Conservation (phyloP, 805 yeast genomes). For the Ogataea parapolymorpha region DNA sequence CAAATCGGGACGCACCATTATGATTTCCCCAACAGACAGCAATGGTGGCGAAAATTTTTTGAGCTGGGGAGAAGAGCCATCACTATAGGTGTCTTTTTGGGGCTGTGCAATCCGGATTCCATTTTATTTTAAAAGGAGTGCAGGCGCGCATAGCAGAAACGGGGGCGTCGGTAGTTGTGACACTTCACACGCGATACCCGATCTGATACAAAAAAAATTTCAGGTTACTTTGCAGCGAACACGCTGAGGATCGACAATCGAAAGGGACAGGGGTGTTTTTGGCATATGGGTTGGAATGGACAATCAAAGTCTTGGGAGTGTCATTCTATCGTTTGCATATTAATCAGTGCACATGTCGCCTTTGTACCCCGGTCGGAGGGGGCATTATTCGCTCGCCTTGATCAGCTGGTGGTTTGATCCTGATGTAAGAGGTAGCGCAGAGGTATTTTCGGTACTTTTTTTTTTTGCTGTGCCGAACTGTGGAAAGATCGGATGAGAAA, state of each 20-base stretch:
- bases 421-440: neutral
- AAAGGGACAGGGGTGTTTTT: neutral
- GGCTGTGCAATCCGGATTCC: neutral
- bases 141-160: neutral
- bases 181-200: slow-evolving; percentile 2
- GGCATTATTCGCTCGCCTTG: neutral
- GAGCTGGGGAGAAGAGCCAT: neutral
- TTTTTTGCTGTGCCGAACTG: neutral
- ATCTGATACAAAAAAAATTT: neutral
- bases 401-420: slow-evolving; percentile 1
- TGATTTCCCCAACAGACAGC: neutral
- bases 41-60: neutral
- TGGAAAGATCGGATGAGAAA: neutral
- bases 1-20: slow-evolving; percentile 1
- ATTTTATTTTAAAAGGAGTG: neutral
- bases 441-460: neutral
- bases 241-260: neutral
- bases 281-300: neutral
- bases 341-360: neutral
- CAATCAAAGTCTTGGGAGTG: neutral
- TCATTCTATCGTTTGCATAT: neutral
- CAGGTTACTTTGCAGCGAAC: slow-evolving; percentile 1
- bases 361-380: slow-evolving; percentile 1
- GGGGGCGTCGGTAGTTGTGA: neutral
- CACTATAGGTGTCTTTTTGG: neutral